Conservation (phyloP, 352 stramenopile genomes). For the Poterioochromonas sp. region DNA sequence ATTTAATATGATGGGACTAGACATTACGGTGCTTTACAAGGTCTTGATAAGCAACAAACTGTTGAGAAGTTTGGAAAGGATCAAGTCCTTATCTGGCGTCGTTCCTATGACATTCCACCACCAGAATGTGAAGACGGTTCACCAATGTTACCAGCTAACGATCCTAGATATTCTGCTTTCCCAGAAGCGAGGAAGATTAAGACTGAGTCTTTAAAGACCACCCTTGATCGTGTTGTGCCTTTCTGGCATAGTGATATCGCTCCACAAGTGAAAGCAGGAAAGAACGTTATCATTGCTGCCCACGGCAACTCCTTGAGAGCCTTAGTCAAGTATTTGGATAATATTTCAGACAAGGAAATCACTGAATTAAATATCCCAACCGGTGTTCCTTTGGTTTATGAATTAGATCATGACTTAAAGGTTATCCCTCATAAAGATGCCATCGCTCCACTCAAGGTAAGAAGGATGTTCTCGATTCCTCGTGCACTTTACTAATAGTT, state of each 20-base stretch:
- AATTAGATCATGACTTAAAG: conserved; percentile 94
- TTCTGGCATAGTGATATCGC: conserved; percentile 86
- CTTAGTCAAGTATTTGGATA: conserved; percentile 96
- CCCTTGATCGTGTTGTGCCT: conserved; percentile 40
- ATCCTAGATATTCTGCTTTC: conserved; percentile 7
- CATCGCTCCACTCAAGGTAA: conserved; percentile 57
- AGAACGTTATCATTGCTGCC: conserved; percentile 90
- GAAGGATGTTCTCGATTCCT: background rate
- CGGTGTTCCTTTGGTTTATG: conserved; percentile 85
- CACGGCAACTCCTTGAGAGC: conserved; percentile 96
- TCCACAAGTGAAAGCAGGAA: conserved; percentile 80
- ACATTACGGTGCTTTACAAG: conserved; percentile 94
- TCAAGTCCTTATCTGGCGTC: conserved; percentile 85
- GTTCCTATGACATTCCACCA: conserved; percentile 94
- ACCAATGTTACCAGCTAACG: conserved; percentile 40
- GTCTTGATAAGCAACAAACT: conserved; percentile 97
- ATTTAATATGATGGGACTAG: background rate
- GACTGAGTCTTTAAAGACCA: conserved; percentile 45
- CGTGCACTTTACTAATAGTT: conserved; percentile 37
- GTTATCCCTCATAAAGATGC: conserved; percentile 80
- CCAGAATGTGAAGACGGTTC: conserved; percentile 52
- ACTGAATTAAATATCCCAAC: conserved; percentile 87
- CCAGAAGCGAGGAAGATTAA: background rate
- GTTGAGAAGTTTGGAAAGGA: conserved; percentile 96
- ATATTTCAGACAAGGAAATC: conserved; percentile 91